phyloP scores from a whole-genome alignment of 2,329 filamentous ascomycete genomes.

The Penicillium brevicompactum region DNA sequence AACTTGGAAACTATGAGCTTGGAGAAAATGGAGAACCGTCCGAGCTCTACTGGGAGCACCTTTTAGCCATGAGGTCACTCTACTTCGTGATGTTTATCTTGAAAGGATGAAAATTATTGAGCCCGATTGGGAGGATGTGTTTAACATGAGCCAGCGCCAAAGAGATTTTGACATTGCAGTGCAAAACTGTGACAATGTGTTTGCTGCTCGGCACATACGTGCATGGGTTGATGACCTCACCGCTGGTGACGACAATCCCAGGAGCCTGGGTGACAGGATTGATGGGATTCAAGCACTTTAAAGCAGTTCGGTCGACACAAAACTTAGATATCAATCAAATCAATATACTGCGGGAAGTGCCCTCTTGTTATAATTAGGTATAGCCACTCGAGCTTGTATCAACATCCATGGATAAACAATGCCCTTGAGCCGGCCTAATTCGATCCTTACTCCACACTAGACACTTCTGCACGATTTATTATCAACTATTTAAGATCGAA shows the following conservation, averaged over 20 bases:
- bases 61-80: slow-evolving; percentile 17
- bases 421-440: no score
- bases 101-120: slow-evolving; percentile 16
- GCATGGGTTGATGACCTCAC: neutral
- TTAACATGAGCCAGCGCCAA: neutral
- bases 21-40: neutral
- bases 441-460: no score
- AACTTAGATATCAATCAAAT: no score
- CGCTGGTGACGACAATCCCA: neutral
- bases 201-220: neutral
- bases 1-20: slow-evolving; percentile 2
- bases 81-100: slow-evolving; percentile 16
- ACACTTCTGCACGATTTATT: no score
- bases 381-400: no score
- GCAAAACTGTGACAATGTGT: neutral
- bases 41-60: slow-evolving; percentile 18
- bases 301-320: no score
- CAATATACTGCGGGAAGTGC: no score
- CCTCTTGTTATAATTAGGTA: no score
- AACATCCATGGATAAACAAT: no score
- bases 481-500: no score
- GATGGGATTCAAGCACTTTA: no score
- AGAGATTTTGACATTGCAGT: slow-evolving; percentile 19
- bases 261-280: neutral
- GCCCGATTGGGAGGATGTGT: neutral